Percentiles rank a stretch among this genome's conserved stretches.
Conservation (phyloP, 371 early-diverging fungal species). For the Mortierella sp. region DNA sequence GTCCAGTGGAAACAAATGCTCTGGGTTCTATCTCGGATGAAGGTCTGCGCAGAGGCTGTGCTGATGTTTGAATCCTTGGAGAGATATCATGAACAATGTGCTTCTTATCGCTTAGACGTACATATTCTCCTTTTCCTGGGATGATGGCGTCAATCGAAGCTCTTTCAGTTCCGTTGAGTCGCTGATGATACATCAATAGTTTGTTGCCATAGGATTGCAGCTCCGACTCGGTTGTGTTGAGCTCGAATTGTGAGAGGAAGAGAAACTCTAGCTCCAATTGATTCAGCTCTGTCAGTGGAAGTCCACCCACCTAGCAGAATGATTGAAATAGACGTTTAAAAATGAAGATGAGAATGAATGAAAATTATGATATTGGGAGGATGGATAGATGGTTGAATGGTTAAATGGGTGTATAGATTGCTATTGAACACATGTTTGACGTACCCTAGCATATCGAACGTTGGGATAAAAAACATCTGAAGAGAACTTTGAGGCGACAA, state of each 20-base stretch:
- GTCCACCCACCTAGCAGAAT: conserved; percentile 83
- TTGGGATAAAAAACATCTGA: conserved; percentile 89
- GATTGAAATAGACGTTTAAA: neutral
- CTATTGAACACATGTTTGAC: conserved; percentile 11
- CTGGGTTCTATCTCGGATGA: conserved; percentile 21
- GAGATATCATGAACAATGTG: conserved; percentile 23
- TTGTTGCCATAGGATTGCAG: conserved; percentile 81
- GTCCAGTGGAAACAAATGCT: conserved; percentile 30
- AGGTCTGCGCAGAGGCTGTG: conserved; percentile 12
- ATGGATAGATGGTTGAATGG: conserved; percentile 8
- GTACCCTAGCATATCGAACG: conserved; percentile 78
- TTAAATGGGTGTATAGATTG: conserved; percentile 17
- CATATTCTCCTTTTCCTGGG: conserved; percentile 48
- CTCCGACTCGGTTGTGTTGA: conserved; percentile 75
- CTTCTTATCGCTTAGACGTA: conserved; percentile 38
- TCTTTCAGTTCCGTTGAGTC: conserved; percentile 48
- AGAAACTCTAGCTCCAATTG: conserved; percentile 90
- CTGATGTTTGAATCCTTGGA: conserved; percentile 22
- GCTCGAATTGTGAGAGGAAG: conserved; percentile 85
- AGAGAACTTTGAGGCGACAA: conserved; percentile 87
- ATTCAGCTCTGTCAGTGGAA: conserved; percentile 87
- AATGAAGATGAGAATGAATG: conserved; percentile 6
- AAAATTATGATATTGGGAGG: neutral
- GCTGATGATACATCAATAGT: conserved; percentile 59
- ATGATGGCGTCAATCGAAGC: conserved; percentile 43